Conservation (phyloP, 306 rosid species). For the Fragaria nilgerrensis region DNA sequence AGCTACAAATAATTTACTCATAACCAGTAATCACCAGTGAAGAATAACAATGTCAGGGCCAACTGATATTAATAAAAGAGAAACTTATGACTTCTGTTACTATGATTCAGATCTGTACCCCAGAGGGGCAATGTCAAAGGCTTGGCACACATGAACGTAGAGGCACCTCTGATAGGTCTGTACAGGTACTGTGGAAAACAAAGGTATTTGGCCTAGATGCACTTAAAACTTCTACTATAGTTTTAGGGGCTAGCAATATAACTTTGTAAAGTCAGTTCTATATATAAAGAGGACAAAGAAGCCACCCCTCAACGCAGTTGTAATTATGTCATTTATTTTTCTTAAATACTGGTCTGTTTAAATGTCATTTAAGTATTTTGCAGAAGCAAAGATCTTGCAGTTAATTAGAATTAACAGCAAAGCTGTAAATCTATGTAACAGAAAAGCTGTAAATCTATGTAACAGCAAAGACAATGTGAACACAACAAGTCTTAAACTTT, state of each 20-base stretch:
- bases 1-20: background rate
- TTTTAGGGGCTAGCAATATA: background rate
- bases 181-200: background rate
- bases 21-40: conserved; percentile 3
- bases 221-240: background rate
- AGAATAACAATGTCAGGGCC: background rate
- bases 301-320: background rate
- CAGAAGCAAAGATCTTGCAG: background rate
- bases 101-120: background rate
- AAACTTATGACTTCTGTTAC: background rate
- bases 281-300: background rate
- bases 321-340: background rate
- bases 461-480: background rate
- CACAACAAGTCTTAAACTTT: background rate
- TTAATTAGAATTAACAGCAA: background rate
- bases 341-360: background rate
- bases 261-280: background rate
- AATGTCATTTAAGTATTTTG: background rate
- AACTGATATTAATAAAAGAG: background rate
- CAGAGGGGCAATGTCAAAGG: background rate
- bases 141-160: background rate
- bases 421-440: background rate
- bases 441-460: background rate
- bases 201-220: background rate
- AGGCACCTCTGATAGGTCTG: background rate